A percentile compares a stretch with the other conserved stretches of the same genome.
Evolutionary conservation across 1,139 yeast species (phyloP).

Genomic region (Geotrichum restrictum): DNA sequence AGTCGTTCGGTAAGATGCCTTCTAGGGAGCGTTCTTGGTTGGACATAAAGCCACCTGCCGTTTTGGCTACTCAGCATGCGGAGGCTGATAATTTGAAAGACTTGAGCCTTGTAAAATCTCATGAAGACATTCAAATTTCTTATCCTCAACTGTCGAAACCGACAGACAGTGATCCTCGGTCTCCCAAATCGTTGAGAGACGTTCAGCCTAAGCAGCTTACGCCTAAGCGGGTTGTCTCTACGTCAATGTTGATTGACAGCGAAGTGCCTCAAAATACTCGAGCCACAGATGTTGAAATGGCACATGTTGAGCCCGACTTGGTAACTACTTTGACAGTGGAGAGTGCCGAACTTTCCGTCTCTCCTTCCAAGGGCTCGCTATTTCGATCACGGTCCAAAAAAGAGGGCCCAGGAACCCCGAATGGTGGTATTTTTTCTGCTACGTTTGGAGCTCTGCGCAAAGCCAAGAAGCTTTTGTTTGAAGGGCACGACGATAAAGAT

Average conservation of each 20-base stretch:
- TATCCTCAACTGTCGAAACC: too few relatives aligned
- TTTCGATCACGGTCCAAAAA: constrained; percentile 12
- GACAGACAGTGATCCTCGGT: neutral
- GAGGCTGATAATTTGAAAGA: neutral
- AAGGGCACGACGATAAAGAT: constrained; percentile 9
- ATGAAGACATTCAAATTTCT: too few relatives aligned
- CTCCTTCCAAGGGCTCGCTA: constrained; percentile 14
- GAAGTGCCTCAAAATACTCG: neutral
- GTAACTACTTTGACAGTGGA: neutral
- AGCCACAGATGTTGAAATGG: neutral
- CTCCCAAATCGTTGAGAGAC: too few relatives aligned
- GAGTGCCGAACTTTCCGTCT: neutral
- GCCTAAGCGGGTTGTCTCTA: neutral
- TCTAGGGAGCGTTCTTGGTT: constrained; percentile 19
- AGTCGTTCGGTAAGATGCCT: constrained; percentile 28
- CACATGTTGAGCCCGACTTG: neutral
- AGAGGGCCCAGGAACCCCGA: constrained; percentile 1
- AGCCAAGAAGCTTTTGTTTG: constrained; percentile 19
- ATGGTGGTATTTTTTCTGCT: constrained; percentile 6
- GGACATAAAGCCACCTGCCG: constrained; percentile 19
- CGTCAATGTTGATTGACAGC: constrained; percentile 5
- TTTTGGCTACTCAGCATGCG: neutral
- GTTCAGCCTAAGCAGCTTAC: neutral
- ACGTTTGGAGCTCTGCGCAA: constrained; percentile 21
- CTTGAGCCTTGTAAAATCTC: too few relatives aligned